These are phyloP conservation scores for Ilyonectria destructans DNA, from an alignment of 2,329 filamentous ascomycete genomes.

Conservation along the genomic window DNA sequence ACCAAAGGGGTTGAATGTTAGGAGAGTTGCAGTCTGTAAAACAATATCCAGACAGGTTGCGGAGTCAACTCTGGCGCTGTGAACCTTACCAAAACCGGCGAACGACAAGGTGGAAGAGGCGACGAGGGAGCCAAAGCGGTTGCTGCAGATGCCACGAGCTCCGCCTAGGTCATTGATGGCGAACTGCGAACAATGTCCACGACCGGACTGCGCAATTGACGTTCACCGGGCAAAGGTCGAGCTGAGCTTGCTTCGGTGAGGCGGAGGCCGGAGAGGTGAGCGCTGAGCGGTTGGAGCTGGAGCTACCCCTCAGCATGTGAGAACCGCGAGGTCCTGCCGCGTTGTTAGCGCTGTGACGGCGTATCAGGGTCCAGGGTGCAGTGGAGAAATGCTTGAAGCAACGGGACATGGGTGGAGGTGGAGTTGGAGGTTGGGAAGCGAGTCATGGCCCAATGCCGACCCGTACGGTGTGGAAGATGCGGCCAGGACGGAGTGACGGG, in stretches of 20 bases:
- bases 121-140: constrained; percentile 1
- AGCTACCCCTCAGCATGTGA: constrained; percentile 28
- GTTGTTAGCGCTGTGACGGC: constrained; percentile 16
- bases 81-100: constrained; percentile 17
- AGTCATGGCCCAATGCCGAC: constrained; percentile 5
- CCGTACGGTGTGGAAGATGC: neutral
- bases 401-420: constrained; percentile 14
- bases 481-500: neutral
- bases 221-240: neutral
- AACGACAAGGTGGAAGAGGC: neutral
- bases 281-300: neutral
- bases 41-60: neutral
- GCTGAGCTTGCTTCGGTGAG: neutral
- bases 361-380: constrained; percentile 20
- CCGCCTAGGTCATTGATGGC: neutral
- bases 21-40: neutral
- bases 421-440: constrained; percentile 17
- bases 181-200: too few relatives aligned
- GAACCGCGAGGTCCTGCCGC: neutral
- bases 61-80: neutral
- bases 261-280: neutral
- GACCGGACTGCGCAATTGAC: neutral
- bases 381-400: constrained; percentile 25
- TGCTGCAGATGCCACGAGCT: neutral
- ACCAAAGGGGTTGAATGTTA: constrained; percentile 3